phyloP scores from a whole-genome alignment of 192 early-diverging fungal genomes.

The Rhizophlyctis rosea region DNA sequence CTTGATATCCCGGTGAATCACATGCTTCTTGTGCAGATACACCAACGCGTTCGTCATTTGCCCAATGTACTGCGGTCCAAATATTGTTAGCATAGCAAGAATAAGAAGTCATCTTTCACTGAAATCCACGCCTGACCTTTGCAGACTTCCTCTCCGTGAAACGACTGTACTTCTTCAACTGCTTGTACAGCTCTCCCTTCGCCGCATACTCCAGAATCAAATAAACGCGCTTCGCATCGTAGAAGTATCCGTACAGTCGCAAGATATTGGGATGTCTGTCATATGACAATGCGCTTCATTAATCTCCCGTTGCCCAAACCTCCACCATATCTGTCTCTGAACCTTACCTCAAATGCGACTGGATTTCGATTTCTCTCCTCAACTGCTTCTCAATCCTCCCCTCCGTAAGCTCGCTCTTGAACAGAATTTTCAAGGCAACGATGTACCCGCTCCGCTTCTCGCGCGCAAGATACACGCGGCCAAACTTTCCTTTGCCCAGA shows the following conservation, averaged over 20 bases:
- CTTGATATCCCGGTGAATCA: conserved; percentile 97
- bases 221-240: conserved; percentile 88
- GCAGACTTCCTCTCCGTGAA: conserved; percentile 77
- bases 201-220: conserved; percentile 96
- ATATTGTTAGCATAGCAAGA: background rate
- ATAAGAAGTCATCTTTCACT: conserved; percentile 4
- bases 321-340: background rate
- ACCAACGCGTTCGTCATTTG: conserved; percentile 83
- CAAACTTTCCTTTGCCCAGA: conserved; percentile 96
- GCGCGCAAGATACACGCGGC: conserved; percentile 86
- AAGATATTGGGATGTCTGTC: conserved; percentile 86
- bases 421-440: conserved; percentile 88
- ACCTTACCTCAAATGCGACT: conserved; percentile 76
- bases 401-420: conserved; percentile 76
- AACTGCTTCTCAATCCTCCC: conserved; percentile 83
- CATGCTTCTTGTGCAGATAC: conserved; percentile 85
- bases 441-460: conserved; percentile 84
- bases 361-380: conserved; percentile 93
- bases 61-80: conserved; percentile 66
- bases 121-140: conserved; percentile 41
- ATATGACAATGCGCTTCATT: background rate
- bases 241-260: conserved; percentile 93
- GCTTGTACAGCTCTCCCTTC: conserved; percentile 88
- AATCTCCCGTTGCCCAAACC: conserved; percentile 3
- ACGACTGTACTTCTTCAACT: conserved; percentile 61